These are phyloP conservation scores for Parietichytrium sp. DNA, from an alignment of 108 stramenopile species.

Conservation along the genomic window DNA sequence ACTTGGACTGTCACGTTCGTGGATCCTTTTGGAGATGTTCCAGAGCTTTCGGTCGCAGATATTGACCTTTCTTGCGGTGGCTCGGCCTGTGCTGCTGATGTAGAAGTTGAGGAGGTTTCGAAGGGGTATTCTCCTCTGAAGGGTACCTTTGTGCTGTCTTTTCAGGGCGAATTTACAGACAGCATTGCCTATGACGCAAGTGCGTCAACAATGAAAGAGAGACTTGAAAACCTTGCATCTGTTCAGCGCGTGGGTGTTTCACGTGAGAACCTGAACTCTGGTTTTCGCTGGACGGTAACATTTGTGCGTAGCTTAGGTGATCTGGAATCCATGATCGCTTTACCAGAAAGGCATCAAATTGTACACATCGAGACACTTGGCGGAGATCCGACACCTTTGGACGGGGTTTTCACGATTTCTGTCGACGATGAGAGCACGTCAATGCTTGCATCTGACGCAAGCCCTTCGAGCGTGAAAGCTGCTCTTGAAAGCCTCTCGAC, in stretches of 20 bases:
- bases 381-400: conserved; percentile 74
- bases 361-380: conserved; percentile 65
- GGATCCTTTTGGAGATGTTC: conserved; percentile 69
- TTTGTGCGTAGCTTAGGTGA: conserved; percentile 73
- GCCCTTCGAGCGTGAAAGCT: conserved; percentile 61
- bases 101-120: conserved; percentile 50
- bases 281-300: conserved; percentile 70
- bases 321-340: conserved; percentile 61
- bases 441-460: conserved; percentile 62
- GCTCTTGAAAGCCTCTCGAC: conserved; percentile 66
- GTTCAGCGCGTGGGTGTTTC: conserved; percentile 52
- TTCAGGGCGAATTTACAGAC: conserved; percentile 62
- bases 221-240: conserved; percentile 60
- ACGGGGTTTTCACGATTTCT: conserved; percentile 64
- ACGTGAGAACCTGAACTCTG: conserved; percentile 52
- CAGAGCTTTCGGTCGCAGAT: conserved; percentile 44
- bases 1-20: conserved; percentile 63
- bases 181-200: conserved; percentile 70
- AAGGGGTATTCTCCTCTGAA: conserved; percentile 63
- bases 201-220: conserved; percentile 57
- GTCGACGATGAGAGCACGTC: conserved; percentile 57
- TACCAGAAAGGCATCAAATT: conserved; percentile 58
- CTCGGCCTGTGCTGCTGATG: background rate
- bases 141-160: conserved; percentile 72
- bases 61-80: background rate